A percentile compares a stretch with the other conserved stretches of the same genome.
These are phyloP conservation scores for Penicillium angulare DNA, from an alignment of 495 filamentous ascomycete genomes.

Conservation along the genomic window DNA sequence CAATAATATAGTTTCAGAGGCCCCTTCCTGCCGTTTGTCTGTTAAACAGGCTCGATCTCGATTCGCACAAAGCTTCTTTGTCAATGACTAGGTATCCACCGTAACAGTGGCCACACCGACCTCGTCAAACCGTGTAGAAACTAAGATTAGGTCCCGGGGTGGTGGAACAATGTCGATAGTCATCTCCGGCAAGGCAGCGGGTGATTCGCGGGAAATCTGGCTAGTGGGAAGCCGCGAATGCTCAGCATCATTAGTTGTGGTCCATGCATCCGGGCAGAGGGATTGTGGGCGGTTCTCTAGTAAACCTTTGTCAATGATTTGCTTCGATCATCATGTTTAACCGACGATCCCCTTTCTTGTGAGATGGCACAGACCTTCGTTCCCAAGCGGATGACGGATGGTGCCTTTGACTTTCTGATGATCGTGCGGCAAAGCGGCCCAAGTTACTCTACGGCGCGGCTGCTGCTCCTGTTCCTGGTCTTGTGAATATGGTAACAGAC, in stretches of 20 bases:
- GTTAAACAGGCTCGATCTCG: no score
- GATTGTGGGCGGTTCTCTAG: conserved; percentile 13
- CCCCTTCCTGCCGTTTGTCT: no score
- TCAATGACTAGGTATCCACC: conserved; percentile 3
- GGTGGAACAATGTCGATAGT: conserved; percentile 14
- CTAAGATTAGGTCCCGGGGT: conserved; percentile 21
- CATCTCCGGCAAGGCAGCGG: conserved; percentile 15
- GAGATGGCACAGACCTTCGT: conserved; percentile 11
- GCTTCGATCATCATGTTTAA: not conserved
- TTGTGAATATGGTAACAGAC: not conserved
- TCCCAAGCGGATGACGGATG: not conserved
- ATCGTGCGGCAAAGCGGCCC: conserved; percentile 7
- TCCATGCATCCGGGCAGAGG: not conserved
- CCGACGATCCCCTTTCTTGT: conserved; percentile 1
- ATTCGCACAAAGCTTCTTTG: conserved; percentile 1
- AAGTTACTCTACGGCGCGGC: not conserved
- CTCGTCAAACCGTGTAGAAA: conserved; percentile 25
- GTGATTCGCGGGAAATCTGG: conserved; percentile 10
- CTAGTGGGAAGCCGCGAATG: conserved; percentile 12
- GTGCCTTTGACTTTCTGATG: not conserved
- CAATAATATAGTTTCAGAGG: no score
- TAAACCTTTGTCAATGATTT: conserved; percentile 5
- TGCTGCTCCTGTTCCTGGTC: not conserved
- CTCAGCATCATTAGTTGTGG: not conserved
- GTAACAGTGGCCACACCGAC: conserved; percentile 13